These are phyloP conservation scores for Prunus mume DNA, from an alignment of 306 rosid genomes.

Conservation along the genomic window DNA sequence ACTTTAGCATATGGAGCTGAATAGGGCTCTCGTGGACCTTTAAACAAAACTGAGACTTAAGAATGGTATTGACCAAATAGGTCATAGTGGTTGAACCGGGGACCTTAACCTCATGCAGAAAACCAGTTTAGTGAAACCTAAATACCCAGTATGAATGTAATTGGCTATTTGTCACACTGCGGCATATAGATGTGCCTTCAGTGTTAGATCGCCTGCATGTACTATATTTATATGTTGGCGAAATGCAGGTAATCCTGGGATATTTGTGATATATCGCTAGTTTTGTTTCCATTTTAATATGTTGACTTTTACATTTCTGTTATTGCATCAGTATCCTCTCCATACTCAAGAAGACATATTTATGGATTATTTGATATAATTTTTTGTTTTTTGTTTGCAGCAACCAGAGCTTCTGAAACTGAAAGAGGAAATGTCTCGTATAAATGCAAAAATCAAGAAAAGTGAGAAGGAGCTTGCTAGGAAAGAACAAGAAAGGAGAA, in stretches of 20 bases:
- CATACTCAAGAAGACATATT: neutral
- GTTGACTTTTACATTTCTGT: neutral
- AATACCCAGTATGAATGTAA: neutral
- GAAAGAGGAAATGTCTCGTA: constrained; percentile 92
- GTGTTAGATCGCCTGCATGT: neutral
- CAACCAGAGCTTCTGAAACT: constrained; percentile 94
- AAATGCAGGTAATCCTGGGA: neutral
- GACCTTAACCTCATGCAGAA: neutral
- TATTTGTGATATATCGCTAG: neutral
- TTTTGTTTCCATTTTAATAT: neutral
- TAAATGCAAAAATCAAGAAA: constrained; percentile 77
- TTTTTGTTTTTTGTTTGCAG: constrained; percentile 42
- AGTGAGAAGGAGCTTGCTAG: constrained; percentile 68
- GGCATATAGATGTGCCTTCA: neutral
- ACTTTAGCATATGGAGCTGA: neutral
- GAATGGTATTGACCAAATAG: neutral
- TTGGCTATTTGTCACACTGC: neutral
- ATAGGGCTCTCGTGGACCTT: neutral
- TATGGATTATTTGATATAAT: constrained; percentile 14
- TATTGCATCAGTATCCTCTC: neutral
- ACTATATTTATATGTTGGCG: neutral
- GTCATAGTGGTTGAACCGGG: neutral
- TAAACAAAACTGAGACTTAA: neutral
- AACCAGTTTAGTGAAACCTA: neutral
- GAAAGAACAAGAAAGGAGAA: constrained; percentile 60